Base-by-base conservation (phyloP, 177 flowering plant genomes). In the Vitis hybrid region DNA sequence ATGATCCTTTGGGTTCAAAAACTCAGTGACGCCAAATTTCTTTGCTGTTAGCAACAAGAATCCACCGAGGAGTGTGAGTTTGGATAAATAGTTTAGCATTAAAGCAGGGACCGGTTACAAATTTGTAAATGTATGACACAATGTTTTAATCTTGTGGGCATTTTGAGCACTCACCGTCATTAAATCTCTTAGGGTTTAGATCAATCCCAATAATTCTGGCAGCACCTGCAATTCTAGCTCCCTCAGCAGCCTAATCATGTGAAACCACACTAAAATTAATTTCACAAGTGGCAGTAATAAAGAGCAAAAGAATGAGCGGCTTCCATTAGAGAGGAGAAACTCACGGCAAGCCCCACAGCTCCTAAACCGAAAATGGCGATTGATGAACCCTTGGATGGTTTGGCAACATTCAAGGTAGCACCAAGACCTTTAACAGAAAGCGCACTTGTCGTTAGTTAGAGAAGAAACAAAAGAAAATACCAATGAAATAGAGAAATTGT, bases 181-280 rank as follows among this genome's bases (percentile, higher is more conserved):
- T 63, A 54, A 85, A 90, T 76, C 92, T 82, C 1, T 65, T 82
- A 0, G 90, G 54, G 70, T 90, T 90, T 73, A 88, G 52, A 76
- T 90, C 97, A 70, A 90, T 77, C 11, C 95, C 95, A 65, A 92
- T 89, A 66, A 92, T 87, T 82, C 88, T 84, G 1, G 89, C 81
- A 71, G 92, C 93, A 31, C 95, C 92, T 2, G 91, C 67, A 28
- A 88, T 73, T 63, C 92, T 79, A 49, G 92, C 92, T 6, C 94
- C 94, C 80, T 90, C 97, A 56, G 89, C 87, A 71, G 91, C 94
- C 97, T 88, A 76, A 69, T 20, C 15, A 71, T 14, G 6, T 15
- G 51, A 49, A 22, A 64, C 47, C n/a, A 66, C 53, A 18, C 57
- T 58, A 68, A 24, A 62, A 19, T 11, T 47, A 20, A 4, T 20